A percentile compares a stretch with the other conserved stretches of the same genome.
Conservation (phyloP, 2,329 filamentous ascomycete genomes). For the Calonectria honghensis region DNA sequence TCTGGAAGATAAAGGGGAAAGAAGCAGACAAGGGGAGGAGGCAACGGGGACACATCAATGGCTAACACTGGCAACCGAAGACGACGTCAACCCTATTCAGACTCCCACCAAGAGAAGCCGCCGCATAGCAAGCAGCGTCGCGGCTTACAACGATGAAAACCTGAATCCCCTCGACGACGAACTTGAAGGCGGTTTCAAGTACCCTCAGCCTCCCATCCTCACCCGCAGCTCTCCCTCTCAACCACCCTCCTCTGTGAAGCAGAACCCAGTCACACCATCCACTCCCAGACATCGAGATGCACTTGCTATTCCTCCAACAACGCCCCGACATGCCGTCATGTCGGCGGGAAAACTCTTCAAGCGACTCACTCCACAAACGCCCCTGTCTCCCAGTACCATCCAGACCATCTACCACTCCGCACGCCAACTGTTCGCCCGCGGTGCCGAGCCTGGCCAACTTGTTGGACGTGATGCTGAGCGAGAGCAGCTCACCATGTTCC, state of each 20-base stretch:
- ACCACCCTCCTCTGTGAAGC: slow-evolving; percentile 55
- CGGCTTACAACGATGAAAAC: slow-evolving; percentile 80
- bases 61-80: slow-evolving; percentile 42
- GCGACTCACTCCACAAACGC: slow-evolving; percentile 86
- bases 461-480: slow-evolving; percentile 84
- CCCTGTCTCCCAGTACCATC: slow-evolving; percentile 79
- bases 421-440: slow-evolving; percentile 89
- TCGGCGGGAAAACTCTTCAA: slow-evolving; percentile 84
- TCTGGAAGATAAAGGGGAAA: slow-evolving; percentile 22
- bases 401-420: slow-evolving; percentile 91
- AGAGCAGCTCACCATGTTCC: slow-evolving; percentile 80
- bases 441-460: slow-evolving; percentile 83
- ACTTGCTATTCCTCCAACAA: slow-evolving; percentile 81
- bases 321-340: slow-evolving; percentile 89
- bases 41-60: slow-evolving; percentile 32
- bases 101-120: slow-evolving; percentile 68
- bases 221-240: slow-evolving; percentile 56
- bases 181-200: slow-evolving; percentile 61
- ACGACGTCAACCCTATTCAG: slow-evolving; percentile 53
- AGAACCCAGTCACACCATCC: slow-evolving; percentile 79
- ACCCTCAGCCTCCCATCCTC: slow-evolving; percentile 59
- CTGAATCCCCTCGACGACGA: slow-evolving; percentile 65
- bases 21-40: slow-evolving; percentile 25
- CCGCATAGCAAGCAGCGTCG: slow-evolving; percentile 62
- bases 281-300: slow-evolving; percentile 89